These are phyloP conservation scores for Neofusicoccum sp. DNA, from an alignment of 2,329 filamentous ascomycete species.

Conservation along the genomic window DNA sequence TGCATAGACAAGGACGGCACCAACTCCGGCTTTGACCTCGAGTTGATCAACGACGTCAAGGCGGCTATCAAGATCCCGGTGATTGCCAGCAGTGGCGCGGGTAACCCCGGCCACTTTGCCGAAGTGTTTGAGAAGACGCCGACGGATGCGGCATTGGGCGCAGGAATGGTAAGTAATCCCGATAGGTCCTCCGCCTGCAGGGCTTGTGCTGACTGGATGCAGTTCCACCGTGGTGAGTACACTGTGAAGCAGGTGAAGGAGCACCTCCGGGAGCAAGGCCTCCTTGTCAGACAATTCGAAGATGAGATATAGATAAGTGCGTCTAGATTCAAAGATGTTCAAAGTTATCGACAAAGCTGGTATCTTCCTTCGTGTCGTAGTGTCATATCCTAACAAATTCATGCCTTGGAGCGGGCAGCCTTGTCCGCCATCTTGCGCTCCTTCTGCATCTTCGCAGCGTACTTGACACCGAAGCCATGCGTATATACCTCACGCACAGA, in stretches of 20 bases:
- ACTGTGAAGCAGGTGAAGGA: constrained; percentile 95
- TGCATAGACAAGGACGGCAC: constrained; percentile 97
- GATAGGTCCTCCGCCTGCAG: background rate
- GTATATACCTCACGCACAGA: constrained; percentile 39
- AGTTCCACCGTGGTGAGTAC: constrained; percentile 93
- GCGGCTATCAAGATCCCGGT: constrained; percentile 85
- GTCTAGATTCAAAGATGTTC: background rate
- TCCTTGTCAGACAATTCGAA: constrained; percentile 81
- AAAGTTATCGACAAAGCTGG: background rate
- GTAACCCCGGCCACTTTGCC: constrained; percentile 82
- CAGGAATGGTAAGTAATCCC: constrained; percentile 72
- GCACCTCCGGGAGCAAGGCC: constrained; percentile 68
- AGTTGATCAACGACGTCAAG: constrained; percentile 89
- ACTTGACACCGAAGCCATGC: constrained; percentile 39
- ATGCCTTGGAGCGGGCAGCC: background rate
- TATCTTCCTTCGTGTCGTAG: no score
- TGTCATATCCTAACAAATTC: background rate
- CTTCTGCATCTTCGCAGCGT: constrained; percentile 28
- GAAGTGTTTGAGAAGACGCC: constrained; percentile 86
- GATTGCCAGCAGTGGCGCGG: constrained; percentile 91
- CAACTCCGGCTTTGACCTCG: constrained; percentile 91
- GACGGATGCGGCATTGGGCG: constrained; percentile 90
- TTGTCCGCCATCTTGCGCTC: background rate
- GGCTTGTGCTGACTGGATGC: constrained; percentile 22
- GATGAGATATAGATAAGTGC: constrained; percentile 41